Evolutionary conservation across 2,329 filamentous ascomycete species (phyloP), one percentile per base, ranked within the genome.

Genomic region (Emmonsia crescens): DNA sequence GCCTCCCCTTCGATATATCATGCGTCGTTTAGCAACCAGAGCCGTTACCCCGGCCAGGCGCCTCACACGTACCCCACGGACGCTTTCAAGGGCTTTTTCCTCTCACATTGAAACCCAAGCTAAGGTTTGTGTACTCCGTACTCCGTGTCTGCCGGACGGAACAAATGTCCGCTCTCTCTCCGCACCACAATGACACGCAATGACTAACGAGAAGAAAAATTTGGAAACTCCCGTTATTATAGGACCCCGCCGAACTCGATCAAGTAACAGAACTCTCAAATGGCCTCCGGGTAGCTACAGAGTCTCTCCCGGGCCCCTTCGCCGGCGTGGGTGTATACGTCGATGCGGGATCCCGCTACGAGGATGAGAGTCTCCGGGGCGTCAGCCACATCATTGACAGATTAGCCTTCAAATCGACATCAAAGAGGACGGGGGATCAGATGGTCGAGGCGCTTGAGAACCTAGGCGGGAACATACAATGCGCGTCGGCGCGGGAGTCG

Each of bases 311-410:
- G 0, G 94, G 94, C 49, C 92, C 92, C 68, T 99, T 99, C 75
- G 89, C 92, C 3, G 94, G 91, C 58, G 89, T 99, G 19, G 94
- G 94, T 52, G 91, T 97, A 65, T 99, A 96, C 77, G 85, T 99
- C 71, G 92, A 97, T 74, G 91, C 91, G 36, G 94, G 94, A 19
- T 97, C 94, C 60, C 85, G 94, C 67, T 97, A 94, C 78, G 94
- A 99, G 76, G 93, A 89, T 73, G 83, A 86, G 49, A 85, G 86
- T 56, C 80, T 99, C 60, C 87, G 90, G 63, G 94, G 94, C 52
- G 89, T 95, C 33, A 96, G 91, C 73, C 94, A 99, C 76, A 95
- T 99, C 68, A 89, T 96, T 82, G 94, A 99, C 75, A 84, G 94
- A 5, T 77, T 99, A 46, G 94, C 94, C 38, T 99, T 97, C 83